Conservation (phyloP, 345 rosid genomes). For the Brassica cretica region DNA sequence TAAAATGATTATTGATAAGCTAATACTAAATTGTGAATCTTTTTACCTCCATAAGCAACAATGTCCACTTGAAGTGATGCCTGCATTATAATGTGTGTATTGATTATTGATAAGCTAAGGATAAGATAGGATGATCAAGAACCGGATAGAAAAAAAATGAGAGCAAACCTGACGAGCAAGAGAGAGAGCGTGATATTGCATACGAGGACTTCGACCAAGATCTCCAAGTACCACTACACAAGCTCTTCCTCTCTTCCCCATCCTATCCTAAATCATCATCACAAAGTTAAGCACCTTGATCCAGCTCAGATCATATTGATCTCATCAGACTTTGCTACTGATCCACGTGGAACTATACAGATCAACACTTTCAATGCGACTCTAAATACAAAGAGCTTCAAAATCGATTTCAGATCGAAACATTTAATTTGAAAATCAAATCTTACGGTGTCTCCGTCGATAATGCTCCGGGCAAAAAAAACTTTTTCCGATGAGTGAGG, state of each 20-base stretch:
- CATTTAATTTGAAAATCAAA: background rate
- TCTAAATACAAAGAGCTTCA: background rate
- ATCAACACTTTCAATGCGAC: background rate
- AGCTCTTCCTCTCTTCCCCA: constrained; percentile 72
- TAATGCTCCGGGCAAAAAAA: background rate
- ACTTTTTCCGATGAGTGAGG: too few species aligned
- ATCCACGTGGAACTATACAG: background rate
- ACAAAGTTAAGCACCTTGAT: constrained; percentile 7
- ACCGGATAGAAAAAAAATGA: background rate
- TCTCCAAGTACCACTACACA: constrained; percentile 96
- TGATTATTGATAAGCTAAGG: background rate
- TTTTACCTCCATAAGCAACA: constrained; percentile 87
- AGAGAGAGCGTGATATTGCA: constrained; percentile 96
- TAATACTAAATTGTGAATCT: background rate
- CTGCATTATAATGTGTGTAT: constrained; percentile 42
- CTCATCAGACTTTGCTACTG: background rate
- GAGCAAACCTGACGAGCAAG: constrained; percentile 78
- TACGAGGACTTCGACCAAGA: constrained; percentile 96
- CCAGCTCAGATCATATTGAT: constrained; percentile 6
- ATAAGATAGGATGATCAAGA: too few species aligned
- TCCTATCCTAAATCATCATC: constrained; percentile 18
- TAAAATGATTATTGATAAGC: too few species aligned
- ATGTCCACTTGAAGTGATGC: constrained; percentile 79
- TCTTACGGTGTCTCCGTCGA: constrained; percentile 13
- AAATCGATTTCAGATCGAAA: background rate